Percentiles rank a stretch among this genome's conserved stretches.
These are phyloP conservation scores for Lignosus rhinocerotis DNA, from an alignment of 1,284 basidiomycete genomes.

Conservation along the genomic window DNA sequence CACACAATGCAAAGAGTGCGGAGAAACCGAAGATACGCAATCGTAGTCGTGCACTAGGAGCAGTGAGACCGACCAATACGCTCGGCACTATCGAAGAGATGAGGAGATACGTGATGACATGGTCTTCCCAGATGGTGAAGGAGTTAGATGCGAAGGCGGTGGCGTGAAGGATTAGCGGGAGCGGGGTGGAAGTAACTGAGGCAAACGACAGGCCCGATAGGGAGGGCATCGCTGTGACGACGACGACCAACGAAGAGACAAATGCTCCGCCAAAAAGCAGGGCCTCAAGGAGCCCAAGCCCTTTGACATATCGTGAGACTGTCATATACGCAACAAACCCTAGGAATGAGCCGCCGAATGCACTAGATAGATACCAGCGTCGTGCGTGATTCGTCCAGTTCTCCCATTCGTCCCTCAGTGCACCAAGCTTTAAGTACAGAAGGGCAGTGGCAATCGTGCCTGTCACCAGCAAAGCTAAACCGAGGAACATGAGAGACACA, in stretches of 20 bases:
- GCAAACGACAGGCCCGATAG: constrained; percentile 31
- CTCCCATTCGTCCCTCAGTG: constrained; percentile 41
- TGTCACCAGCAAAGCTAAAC: constrained; percentile 52
- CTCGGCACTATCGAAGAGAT: constrained; percentile 62
- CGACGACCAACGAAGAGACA: constrained; percentile 41
- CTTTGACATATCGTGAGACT: constrained; percentile 39
- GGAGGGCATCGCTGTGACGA: constrained; percentile 37
- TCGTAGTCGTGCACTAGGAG: constrained; percentile 71
- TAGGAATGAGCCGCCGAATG: constrained; percentile 42
- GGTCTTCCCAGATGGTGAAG: constrained; percentile 96
- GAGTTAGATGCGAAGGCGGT: constrained; percentile 88
- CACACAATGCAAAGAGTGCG: constrained; percentile 64
- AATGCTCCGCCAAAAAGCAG: constrained; percentile 47
- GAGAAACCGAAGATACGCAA: constrained; percentile 75
- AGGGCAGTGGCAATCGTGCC: constrained; percentile 49
- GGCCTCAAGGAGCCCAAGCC: constrained; percentile 43
- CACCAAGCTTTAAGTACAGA: constrained; percentile 47
- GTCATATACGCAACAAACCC: constrained; percentile 40
- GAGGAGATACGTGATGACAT: constrained; percentile 74
- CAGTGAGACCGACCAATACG: constrained; percentile 60
- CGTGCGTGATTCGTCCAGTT: constrained; percentile 37
- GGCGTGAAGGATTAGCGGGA: constrained; percentile 67
- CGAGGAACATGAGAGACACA: constrained; percentile 72
- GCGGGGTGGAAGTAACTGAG: constrained; percentile 35
- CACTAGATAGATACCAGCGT: constrained; percentile 37